Evolutionary conservation across 208 protist species (phyloP).

Genomic region (Leptomonas pyrrhocoris): DNA sequence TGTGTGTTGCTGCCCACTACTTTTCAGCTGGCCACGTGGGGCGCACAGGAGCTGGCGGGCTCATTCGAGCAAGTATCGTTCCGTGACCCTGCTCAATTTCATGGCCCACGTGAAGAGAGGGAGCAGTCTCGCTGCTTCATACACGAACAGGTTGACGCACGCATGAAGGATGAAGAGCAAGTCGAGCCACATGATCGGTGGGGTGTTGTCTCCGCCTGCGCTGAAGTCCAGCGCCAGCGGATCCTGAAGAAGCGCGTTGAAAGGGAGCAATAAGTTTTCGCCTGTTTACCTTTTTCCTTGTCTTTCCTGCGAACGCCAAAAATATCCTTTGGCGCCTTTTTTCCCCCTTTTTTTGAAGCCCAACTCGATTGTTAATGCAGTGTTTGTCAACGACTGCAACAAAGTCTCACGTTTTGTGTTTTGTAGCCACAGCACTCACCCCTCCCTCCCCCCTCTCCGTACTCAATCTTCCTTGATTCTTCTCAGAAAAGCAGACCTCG

Average conservation of each 20-base stretch:
- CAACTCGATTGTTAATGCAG: neutral
- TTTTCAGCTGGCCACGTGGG: conserved; percentile 32
- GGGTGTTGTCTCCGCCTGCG: conserved; percentile 25
- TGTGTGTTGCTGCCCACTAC: conserved; percentile 20
- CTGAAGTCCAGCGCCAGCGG: conserved; percentile 6
- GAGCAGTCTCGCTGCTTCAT: conserved; percentile 16
- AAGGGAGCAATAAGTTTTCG: neutral
- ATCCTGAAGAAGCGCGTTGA: neutral
- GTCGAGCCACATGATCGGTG: conserved; percentile 11
- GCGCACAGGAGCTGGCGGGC: conserved; percentile 25
- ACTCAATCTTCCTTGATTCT: neutral
- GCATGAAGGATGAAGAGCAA: conserved; percentile 6
- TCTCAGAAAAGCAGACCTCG: neutral
- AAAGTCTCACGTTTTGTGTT: neutral
- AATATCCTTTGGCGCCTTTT: neutral
- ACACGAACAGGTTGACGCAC: conserved; percentile 5
- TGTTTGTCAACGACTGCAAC: neutral
- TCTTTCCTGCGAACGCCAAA: neutral
- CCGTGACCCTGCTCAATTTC: conserved; percentile 1
- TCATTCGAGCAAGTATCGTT: conserved; percentile 16
- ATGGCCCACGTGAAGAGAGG: neutral
- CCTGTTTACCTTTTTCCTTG: conserved; percentile 10
- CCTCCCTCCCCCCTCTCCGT: too few relatives aligned
- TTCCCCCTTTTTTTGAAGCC: neutral
- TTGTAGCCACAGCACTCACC: too few relatives aligned